phyloP scores from a whole-genome alignment of 2,329 filamentous ascomycete species.

The Beauveria sp. region DNA sequence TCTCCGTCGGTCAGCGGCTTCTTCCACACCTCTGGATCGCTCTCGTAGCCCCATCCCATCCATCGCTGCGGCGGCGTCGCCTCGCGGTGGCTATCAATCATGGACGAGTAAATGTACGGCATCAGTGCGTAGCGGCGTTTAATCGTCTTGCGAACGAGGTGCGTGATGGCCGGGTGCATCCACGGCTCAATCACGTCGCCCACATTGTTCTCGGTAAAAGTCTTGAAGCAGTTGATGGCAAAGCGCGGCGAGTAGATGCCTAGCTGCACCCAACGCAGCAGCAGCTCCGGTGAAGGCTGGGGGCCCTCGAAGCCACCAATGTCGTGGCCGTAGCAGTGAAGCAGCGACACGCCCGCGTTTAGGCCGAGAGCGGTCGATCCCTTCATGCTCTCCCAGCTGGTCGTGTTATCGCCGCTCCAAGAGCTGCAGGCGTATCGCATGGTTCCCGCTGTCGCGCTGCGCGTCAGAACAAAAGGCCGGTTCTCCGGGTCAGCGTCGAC shows the following conservation, averaged over 20 bases:
- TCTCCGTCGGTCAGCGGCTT: slow-evolving; percentile 53
- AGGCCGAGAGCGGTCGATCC: slow-evolving; percentile 63
- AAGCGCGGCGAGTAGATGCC: slow-evolving; percentile 64
- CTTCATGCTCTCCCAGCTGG: slow-evolving; percentile 66
- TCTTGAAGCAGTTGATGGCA: slow-evolving; percentile 75
- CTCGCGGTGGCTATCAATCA: slow-evolving; percentile 51
- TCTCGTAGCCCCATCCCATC: slow-evolving; percentile 67
- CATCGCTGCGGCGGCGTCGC: slow-evolving; percentile 62
- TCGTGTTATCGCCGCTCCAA: slow-evolving; percentile 70
- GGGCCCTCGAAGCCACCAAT: slow-evolving; percentile 71
- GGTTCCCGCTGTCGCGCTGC: slow-evolving; percentile 63
- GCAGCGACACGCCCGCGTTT: slow-evolving; percentile 58
- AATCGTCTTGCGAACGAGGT: slow-evolving; percentile 55
- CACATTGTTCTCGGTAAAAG: slow-evolving; percentile 54
- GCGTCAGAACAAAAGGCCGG: slow-evolving; percentile 61
- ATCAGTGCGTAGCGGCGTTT: slow-evolving; percentile 64
- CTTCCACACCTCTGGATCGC: slow-evolving; percentile 59
- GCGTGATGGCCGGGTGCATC: slow-evolving; percentile 65
- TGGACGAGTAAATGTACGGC: slow-evolving; percentile 62
- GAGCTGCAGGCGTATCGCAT: slow-evolving; percentile 63
- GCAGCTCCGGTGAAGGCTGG: slow-evolving; percentile 61
- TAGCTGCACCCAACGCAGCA: slow-evolving; percentile 67
- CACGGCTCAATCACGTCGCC: slow-evolving; percentile 71
- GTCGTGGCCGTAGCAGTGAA: slow-evolving; percentile 66
- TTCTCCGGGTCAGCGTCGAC: slow-evolving; percentile 48